Base-by-base conservation (phyloP, 2,329 filamentous ascomycete species). In the Ceratocystis cacaofunesta region DNA sequence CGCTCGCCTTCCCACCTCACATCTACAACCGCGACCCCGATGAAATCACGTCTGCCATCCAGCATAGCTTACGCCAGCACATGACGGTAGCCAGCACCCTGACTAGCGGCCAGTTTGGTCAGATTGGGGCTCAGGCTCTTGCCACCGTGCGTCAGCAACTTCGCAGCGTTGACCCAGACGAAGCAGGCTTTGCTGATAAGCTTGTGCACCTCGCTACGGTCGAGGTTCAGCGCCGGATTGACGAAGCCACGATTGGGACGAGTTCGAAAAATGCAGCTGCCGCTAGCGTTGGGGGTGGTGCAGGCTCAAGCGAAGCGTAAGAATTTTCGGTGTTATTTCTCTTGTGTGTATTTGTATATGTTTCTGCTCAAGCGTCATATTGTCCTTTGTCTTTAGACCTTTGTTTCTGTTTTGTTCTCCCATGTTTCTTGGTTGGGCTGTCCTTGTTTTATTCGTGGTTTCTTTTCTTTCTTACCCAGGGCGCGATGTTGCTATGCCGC, bases 51-150 rank as follows among this genome's bases (percentile, higher is more conserved):
- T 50, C 43, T n/a, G 62, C 65, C 50, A 62, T 66, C 12, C 65
- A 66, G 19, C 50, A 62, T 12, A 61, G 61, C 48, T 22, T 66
- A 17, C 65, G 65, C 32, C 62, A 48, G n/a, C 57, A 64, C 62
- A 66, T 66, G 65, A 61, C 52, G 25, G 25, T 43, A 1, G 41
- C 28, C 25, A 61, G 41, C n/a, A 61, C 55, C 8, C n/a, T 66
- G 30, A 63, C 65, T 8, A 61, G 30, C 25, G 65, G 65, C 2
- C 65, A 66, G 57, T 64, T 66, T 46, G 65, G 65, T 36, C 41
- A 48, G 36, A 66, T 66, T 44, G 63, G 63, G 36, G 65, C 65
- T 19, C 41, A 36, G 44, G 65, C 62, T 43, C 61, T 63, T 32
- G 46, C 43, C 15, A 63, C 61, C 2, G 61, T 63, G 44, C 44